Conservation (phyloP, 768 basidiomycete species). For the Boletus edulis region DNA sequence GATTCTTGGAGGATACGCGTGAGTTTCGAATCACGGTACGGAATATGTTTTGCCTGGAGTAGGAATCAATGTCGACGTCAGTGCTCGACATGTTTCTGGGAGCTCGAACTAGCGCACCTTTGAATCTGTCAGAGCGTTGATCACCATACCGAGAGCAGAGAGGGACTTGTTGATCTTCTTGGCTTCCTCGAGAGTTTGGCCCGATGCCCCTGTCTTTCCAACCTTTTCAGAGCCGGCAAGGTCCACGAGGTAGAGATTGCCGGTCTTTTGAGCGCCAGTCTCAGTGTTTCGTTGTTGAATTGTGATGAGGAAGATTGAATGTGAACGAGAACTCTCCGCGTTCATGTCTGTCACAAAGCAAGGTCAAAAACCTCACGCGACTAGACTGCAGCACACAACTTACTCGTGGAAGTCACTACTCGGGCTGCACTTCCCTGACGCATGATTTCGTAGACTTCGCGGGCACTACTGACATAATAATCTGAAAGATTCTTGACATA, state of each 20-base stretch:
- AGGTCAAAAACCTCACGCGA: slow-evolving; percentile 1
- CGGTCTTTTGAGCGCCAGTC: slow-evolving; percentile 92
- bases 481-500: slow-evolving; percentile 98
- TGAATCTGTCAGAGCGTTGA: slow-evolving; percentile 94
- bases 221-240: slow-evolving; percentile 99
- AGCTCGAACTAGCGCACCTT: slow-evolving; percentile 56
- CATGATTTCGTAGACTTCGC: slow-evolving; percentile 99
- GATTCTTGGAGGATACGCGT: slow-evolving; percentile 99
- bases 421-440: slow-evolving; percentile 89
- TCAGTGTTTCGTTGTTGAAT: slow-evolving; percentile 97
- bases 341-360: slow-evolving; percentile 80
- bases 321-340: slow-evolving; percentile 97
- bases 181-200: slow-evolving; percentile 97
- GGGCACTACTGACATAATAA: slow-evolving; percentile 94
- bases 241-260: slow-evolving; percentile 96
- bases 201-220: slow-evolving; percentile 98
- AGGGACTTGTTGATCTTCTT: slow-evolving; percentile 99
- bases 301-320: slow-evolving; percentile 97
- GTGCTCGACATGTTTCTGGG: background rate
- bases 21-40: slow-evolving; percentile 98
- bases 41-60: slow-evolving; percentile 87
- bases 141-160: slow-evolving; percentile 98
- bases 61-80: slow-evolving; percentile 3
- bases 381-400: slow-evolving; percentile 29
- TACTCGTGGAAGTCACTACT: slow-evolving; percentile 93